Base-by-base conservation (phyloP, 1,284 basidiomycete species). In the Naganishia liquefaciens region DNA sequence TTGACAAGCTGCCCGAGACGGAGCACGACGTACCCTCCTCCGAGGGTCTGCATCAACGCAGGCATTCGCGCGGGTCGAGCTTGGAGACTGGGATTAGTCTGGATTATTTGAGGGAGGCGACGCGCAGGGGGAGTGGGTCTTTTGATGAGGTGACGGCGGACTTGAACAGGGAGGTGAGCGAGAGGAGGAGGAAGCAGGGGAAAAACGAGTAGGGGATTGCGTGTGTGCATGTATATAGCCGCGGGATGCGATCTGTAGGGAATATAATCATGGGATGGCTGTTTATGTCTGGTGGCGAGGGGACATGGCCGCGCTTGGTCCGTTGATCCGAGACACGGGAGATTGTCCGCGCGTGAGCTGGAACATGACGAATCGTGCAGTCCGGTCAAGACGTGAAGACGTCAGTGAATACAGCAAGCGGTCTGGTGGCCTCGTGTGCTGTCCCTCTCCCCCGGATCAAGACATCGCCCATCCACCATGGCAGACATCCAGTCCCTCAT, bases 101-200 rank as follows among this genome's bases (percentile, higher is more conserved):
- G 27, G 55, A 47, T 1, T 28, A 63, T 30, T 15, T 63, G 40
- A n/a, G 50, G 17, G 54, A 51, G 5, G 50, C 39, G 28, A 43
- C 54, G 11, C 43, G 42, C 30, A 40, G 21, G 25, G 67, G 57
- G 9, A 50, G 46, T 23, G 57, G 57, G 30, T 39, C 64, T 11
- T 72, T 73, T 54, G 71, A 74, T 33, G 71, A 72, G 21, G 66
- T 68, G 33, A 47, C 53, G 39, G 49, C 61, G 19, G 68, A 64
- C 30, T 60, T 74, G 37, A 68, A 71, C 17, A 68, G 70, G 63
- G 52, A 70, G 21, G 64, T 66, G 42, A 65, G 61, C 6, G 64
- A 62, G 15, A 57, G 63, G 58, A 47, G 52, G 39, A 43, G 55
- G 40, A 55, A 62, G 54, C 66, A 15, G 62, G 55, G 50, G 7